Conservation (phyloP, 257 asterid genomes). For the Galeopsis tetrahit region DNA sequence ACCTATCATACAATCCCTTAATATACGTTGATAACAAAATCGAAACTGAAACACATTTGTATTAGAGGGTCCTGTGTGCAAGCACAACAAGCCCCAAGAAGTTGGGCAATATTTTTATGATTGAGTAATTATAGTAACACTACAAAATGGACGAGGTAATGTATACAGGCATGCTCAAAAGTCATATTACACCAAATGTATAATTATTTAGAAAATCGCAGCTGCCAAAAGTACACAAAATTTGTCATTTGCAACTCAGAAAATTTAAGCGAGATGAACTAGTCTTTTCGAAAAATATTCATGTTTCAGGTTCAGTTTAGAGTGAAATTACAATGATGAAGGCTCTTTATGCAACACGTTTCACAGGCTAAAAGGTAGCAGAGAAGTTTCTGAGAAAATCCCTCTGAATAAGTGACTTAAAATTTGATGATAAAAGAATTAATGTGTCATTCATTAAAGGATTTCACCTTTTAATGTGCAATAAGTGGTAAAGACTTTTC, state of each 20-base stretch:
- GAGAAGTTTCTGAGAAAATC: conserved; percentile 1
- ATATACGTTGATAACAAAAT: background rate
- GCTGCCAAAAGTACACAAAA: background rate
- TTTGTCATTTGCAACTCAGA: background rate
- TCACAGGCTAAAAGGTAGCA: background rate
- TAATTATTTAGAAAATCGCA: background rate
- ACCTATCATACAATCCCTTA: too few relatives aligned
- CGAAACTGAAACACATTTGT: background rate
- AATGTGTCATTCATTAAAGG: background rate
- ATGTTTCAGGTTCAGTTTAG: conserved; percentile 9
- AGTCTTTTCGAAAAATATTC: conserved; percentile 1
- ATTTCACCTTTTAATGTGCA: conserved; percentile 12
- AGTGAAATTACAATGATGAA: background rate
- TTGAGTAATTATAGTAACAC: background rate
- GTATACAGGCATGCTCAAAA: background rate
- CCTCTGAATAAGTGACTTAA: background rate
- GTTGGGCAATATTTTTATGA: background rate
- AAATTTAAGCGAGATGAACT: background rate
- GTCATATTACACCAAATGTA: background rate
- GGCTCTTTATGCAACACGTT: conserved; percentile 13
- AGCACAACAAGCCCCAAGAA: background rate
- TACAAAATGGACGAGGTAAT: background rate
- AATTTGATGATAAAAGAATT: background rate
- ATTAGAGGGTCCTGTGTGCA: background rate
- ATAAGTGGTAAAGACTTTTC: conserved; percentile 1